A percentile compares a stretch with the other conserved stretches of the same genome.
phyloP scores from a whole-genome alignment of 169 alveolate genomes.

The Theileria parva region DNA sequence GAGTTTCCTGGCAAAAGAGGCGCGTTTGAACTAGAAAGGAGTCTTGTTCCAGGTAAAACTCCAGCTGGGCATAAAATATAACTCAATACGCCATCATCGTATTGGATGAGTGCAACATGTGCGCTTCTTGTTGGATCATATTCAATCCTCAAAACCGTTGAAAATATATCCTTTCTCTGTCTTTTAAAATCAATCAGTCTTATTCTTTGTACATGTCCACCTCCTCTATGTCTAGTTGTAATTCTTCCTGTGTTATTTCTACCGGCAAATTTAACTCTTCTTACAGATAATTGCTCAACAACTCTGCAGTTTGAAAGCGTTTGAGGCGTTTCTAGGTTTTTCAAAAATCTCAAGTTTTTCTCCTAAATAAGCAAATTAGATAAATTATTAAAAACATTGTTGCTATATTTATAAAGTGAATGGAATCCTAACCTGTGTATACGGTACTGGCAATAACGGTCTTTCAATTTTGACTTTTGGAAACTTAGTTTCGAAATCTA shows the following conservation, averaged over 20 bases:
- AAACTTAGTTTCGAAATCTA: constrained; percentile 80
- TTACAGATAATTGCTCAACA: constrained; percentile 73
- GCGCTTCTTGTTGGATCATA: constrained; percentile 84
- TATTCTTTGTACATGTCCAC: constrained; percentile 85
- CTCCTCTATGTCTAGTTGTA: constrained; percentile 84
- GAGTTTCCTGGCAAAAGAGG: constrained; percentile 85
- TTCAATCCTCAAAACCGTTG: constrained; percentile 85
- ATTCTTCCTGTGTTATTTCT: constrained; percentile 80
- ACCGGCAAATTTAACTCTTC: constrained; percentile 80
- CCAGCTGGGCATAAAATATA: constrained; percentile 84
- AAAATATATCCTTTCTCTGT: constrained; percentile 82
- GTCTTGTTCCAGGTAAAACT: constrained; percentile 84
- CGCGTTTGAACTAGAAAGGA: constrained; percentile 83
- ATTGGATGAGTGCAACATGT: constrained; percentile 84
- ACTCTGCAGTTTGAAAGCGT: constrained; percentile 75
- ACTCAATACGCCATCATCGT: constrained; percentile 87
- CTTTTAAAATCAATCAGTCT: constrained; percentile 86
- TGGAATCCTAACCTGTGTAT: constrained; percentile 57
- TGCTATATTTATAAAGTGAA: constrained; percentile 11
- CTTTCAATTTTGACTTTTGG: constrained; percentile 66
- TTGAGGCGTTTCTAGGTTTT: constrained; percentile 19
- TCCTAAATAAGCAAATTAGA: constrained; percentile 30
- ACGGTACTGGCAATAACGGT: constrained; percentile 63
- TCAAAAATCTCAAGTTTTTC: constrained; percentile 27
- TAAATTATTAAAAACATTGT: constrained; percentile 22